Evolutionary conservation across 495 filamentous ascomycete species (phyloP).

Genomic region (Pseudotulostoma volvatum): DNA sequence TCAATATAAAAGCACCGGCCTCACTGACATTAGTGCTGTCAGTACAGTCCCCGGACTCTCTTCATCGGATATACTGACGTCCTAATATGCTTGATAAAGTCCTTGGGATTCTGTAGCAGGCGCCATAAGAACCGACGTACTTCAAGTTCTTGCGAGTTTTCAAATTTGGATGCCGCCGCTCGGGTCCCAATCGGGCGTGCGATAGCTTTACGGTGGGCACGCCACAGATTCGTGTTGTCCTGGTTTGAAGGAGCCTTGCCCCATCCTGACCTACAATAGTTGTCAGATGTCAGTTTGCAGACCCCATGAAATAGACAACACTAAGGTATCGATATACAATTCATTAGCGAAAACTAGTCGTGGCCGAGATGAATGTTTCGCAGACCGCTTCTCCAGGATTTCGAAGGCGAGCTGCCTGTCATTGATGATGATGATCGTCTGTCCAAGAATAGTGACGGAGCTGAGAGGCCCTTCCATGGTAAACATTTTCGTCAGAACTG

Average conservation of each 20-base stretch:
- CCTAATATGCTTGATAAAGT: constrained; percentile 22
- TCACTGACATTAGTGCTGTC: constrained; percentile 9
- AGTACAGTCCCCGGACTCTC: no score
- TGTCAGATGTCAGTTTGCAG: not conserved
- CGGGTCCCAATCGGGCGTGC: constrained; percentile 19
- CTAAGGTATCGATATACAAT: constrained; percentile 13
- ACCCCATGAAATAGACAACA: no score
- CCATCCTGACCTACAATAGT: constrained; percentile 11
- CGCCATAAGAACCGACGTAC: constrained; percentile 23
- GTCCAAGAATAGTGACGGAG: constrained; percentile 32
- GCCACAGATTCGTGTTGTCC: constrained; percentile 19
- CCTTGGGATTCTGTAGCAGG: constrained; percentile 17
- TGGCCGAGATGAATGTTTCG: constrained; percentile 27
- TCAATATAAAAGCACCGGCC: constrained; percentile 27
- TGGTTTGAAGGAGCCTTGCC: constrained; percentile 15
- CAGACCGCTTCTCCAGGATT: constrained; percentile 30
- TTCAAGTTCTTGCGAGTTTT: constrained; percentile 22
- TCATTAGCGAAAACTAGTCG: constrained; percentile 18
- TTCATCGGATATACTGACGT: constrained; percentile 15
- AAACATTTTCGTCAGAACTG: not conserved
- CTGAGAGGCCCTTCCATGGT: constrained; percentile 29
- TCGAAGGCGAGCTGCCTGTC: constrained; percentile 25
- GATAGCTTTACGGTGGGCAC: constrained; percentile 25
- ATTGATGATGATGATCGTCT: constrained; percentile 33
- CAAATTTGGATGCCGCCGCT: constrained; percentile 15